Conservation (phyloP, 176 grass and related monocot genomes). For the Leersia perrieri region DNA sequence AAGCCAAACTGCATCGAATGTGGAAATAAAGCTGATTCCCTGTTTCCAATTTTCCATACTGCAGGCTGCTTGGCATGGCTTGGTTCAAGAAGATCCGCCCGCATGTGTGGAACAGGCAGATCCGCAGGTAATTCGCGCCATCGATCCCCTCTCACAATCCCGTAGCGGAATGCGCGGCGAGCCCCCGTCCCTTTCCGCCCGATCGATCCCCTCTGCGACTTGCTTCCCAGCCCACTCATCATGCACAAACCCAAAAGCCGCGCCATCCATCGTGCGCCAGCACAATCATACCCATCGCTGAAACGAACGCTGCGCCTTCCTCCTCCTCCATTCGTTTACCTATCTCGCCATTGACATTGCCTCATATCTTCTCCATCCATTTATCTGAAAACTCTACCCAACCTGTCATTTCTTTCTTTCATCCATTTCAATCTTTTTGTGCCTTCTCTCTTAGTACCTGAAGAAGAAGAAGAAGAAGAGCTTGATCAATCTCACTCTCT, state of each 20-base stretch:
- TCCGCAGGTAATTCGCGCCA: neutral
- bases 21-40: neutral
- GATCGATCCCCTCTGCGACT: constrained; percentile 18
- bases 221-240: constrained; percentile 10
- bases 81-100: too few species aligned
- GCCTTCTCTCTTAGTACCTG: neutral
- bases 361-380: neutral
- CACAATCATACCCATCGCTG: constrained; percentile 30
- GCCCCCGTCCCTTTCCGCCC: constrained; percentile 20
- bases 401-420: neutral
- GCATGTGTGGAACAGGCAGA: too few species aligned
- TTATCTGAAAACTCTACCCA: too few species aligned
- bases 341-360: constrained; percentile 1
- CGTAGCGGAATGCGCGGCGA: neutral
- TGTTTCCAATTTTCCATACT: neutral
- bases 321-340: neutral
- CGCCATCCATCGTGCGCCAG: constrained; percentile 13
- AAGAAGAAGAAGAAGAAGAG: neutral
- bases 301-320: neutral
- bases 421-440: neutral
- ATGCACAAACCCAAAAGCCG: constrained; percentile 23
- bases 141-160: neutral
- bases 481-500: neutral
- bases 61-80: neutral
- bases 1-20: neutral